These are phyloP conservation scores for Entomortierella beljakovae DNA, from an alignment of 192 early-diverging fungal species.

Conservation along the genomic window DNA sequence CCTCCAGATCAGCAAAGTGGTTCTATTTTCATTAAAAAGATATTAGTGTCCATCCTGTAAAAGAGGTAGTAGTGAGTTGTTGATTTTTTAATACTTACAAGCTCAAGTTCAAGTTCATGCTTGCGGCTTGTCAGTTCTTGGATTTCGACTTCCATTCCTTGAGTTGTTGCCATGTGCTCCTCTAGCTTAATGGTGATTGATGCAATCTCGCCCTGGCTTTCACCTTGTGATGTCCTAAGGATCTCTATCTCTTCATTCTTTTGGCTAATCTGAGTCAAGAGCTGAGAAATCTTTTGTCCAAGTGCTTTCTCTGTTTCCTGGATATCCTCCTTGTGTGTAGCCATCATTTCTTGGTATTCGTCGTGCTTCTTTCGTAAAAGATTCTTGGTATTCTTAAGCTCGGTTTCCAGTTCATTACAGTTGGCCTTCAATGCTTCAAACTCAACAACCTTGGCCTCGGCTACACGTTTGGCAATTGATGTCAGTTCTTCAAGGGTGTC, in stretches of 20 bases:
- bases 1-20: conserved; percentile 53
- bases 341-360: conserved; percentile 9
- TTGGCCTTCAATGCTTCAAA: conserved; percentile 18
- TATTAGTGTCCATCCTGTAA: too few species aligned
- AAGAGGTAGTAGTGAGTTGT: background rate
- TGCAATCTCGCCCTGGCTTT: background rate
- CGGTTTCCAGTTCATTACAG: conserved; percentile 11
- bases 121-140: background rate
- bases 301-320: background rate
- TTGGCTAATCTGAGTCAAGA: background rate
- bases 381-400: conserved; percentile 1
- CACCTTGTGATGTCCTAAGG: background rate
- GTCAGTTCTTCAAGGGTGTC: conserved; percentile 48
- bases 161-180: background rate
- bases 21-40: conserved; percentile 22
- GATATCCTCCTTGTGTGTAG: conserved; percentile 10
- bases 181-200: background rate
- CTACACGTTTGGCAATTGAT: conserved; percentile 46
- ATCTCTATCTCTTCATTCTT: background rate
- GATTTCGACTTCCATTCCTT: background rate
- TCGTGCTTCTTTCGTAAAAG: conserved; percentile 15
- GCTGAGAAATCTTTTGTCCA: conserved; percentile 37
- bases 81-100: conserved; percentile 11
- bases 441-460: conserved; percentile 33
- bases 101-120: conserved; percentile 17